Base-by-base conservation (phyloP, 257 asterid genomes). In the Solanum piurae region DNA sequence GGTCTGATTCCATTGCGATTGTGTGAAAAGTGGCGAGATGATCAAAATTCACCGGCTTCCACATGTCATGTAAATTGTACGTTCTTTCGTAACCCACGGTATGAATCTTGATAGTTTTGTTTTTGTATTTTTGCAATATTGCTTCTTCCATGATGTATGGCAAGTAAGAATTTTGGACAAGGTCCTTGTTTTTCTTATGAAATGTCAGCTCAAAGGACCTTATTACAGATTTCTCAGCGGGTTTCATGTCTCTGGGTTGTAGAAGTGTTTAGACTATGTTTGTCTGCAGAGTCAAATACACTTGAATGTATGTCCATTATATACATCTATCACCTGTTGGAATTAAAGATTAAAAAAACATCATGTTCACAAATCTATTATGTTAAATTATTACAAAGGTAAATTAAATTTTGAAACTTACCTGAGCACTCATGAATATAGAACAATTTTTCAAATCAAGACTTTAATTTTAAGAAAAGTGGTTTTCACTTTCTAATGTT, bases 11-110 rank as follows among this genome's bases (percentile, higher is more conserved):
- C 93, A 89, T 89, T 0, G 86, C 89, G 5, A 91, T 38, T 12
- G 90, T 89, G 36, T 84, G 89, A 40, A 91, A 91, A 5, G 90
- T 91, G 27, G 90, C 60, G 14, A 90, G 91, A 89, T 91, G 91
- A 21, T 89, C 87, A n/a, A 89, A 89, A 46, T 86, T 85, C 12
- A 89, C 49, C 3, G 87, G 68, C 18, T 87, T 89, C 44, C 75
- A 27, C 10, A 44, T 27, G 40, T 27, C 6, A 44, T 16, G 27
- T 25, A 27, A 27, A 27, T 9, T 2, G 9, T 0, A 8, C 10
- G 4, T 79, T 3, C 3, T 25, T 18, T 8, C 87, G 2, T 18
- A 8, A 13, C 36, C 91, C 2, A 87, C 71, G 1, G 88, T 3
- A 27, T 69, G 77, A 21, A 91, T 87, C 83, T 82, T 89, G 8